Evolutionary conservation across 441 rosid species (phyloP).

Genomic region (Arabidopsis lyrata): DNA sequence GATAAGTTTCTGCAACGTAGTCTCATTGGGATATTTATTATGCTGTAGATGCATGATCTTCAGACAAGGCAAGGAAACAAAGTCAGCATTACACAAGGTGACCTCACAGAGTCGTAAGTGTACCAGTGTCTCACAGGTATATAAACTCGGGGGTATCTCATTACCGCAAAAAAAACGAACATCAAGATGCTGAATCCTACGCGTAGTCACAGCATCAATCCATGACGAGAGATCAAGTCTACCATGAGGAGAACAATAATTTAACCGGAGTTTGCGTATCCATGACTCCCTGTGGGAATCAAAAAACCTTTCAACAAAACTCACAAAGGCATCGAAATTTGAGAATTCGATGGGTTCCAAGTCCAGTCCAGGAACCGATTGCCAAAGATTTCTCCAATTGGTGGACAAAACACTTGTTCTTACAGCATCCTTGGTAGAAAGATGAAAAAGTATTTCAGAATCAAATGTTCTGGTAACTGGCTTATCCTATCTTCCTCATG

Average conservation of each 20-base stretch:
- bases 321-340: not conserved
- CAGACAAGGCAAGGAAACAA: slow-evolving; percentile 14
- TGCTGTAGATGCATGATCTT: not conserved
- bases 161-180: not conserved
- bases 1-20: not conserved
- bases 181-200: not conserved
- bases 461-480: not conserved
- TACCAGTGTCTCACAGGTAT: slow-evolving; percentile 1
- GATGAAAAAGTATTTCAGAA: not conserved
- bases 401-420: slow-evolving; percentile 7
- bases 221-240: not conserved
- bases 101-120: not conserved
- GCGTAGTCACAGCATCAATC: not conserved
- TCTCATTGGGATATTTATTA: not conserved
- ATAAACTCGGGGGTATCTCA: not conserved
- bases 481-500: slow-evolving; percentile 5
- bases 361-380: slow-evolving; percentile 15
- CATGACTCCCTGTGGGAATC: not conserved
- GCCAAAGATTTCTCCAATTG: slow-evolving; percentile 23
- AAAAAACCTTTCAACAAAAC: not conserved
- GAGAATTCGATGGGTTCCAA: not conserved
- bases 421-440: slow-evolving; percentile 15
- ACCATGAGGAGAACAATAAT: not conserved
- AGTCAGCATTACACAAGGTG: not conserved
- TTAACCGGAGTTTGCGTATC: slow-evolving; percentile 8